Conservation (phyloP, 2,329 filamentous ascomycete species). For the Ophiostoma triangulosporum region DNA sequence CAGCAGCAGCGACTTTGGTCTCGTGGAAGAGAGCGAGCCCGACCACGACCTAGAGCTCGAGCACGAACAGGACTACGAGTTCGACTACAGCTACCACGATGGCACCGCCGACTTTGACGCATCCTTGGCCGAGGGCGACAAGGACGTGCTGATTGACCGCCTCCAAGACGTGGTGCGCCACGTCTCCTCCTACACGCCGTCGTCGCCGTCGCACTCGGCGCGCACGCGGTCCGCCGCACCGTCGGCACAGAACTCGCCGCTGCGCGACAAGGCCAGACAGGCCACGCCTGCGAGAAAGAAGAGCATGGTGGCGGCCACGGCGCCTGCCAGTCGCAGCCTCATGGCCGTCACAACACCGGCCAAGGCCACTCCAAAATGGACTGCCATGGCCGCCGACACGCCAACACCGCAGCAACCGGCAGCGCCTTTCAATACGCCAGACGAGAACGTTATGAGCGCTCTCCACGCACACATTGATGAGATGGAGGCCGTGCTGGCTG, state of each 20-base stretch:
- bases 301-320: not conserved
- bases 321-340: not conserved
- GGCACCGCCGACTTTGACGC: slow-evolving; percentile 12
- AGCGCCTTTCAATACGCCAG: not conserved
- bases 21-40: slow-evolving; percentile 4
- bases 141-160: slow-evolving; percentile 33
- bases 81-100: slow-evolving; percentile 12
- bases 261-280: not conserved
- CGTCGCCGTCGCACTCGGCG: slow-evolving; percentile 10
- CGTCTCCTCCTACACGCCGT: slow-evolving; percentile 18
- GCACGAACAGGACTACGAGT: not conserved
- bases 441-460: slow-evolving; percentile 17
- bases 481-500: slow-evolving; percentile 24
- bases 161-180: slow-evolving; percentile 26
- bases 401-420: not conserved
- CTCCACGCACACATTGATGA: slow-evolving; percentile 30
- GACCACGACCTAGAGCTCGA: slow-evolving; percentile 3
- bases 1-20: slow-evolving; percentile 1
- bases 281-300: not conserved
- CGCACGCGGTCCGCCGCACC: slow-evolving; percentile 10
- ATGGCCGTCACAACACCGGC: not conserved
- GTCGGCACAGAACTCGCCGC: slow-evolving; percentile 1
- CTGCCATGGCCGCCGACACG: not conserved
- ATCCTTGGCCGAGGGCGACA: slow-evolving; percentile 9
- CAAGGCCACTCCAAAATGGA: not conserved